A percentile compares a stretch with the other conserved stretches of the same genome.
phyloP scores from a whole-genome alignment of 352 stramenopile genomes.

The Globisporangium recalcitrans region DNA sequence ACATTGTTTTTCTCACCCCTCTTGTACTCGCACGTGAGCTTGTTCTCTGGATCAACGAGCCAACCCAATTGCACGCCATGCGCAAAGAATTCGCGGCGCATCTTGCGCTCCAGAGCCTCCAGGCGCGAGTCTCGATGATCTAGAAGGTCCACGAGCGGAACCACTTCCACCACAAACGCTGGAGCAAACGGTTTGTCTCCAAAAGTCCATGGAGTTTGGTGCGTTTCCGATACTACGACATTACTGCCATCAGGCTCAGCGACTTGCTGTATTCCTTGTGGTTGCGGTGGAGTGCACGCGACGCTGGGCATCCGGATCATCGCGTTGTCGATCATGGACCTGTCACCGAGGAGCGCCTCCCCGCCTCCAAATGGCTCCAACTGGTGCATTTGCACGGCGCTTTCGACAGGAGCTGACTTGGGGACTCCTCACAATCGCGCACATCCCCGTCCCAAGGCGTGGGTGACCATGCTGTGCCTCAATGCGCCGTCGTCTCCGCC shows the following conservation, averaged over 20 bases:
- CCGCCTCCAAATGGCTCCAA: too few relatives aligned
- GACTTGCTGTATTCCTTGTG: background rate
- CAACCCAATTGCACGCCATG: background rate
- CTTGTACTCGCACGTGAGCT: background rate
- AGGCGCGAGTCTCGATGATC: background rate
- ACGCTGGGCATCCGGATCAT: background rate
- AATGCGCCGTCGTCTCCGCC: background rate
- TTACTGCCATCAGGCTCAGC: background rate
- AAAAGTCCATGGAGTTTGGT: background rate
- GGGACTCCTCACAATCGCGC: too few relatives aligned
- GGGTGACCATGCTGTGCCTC: conserved; percentile 8
- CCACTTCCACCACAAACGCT: background rate
- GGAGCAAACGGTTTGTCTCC: background rate
- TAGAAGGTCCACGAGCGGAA: background rate
- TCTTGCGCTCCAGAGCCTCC: background rate
- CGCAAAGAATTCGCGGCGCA: background rate
- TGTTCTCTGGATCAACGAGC: background rate
- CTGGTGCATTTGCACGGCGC: too few relatives aligned
- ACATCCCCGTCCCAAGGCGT: too few relatives aligned
- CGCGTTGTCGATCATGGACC: background rate
- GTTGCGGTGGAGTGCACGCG: background rate
- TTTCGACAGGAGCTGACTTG: too few relatives aligned
- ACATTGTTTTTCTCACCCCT: background rate
- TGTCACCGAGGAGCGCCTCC: background rate
- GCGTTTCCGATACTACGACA: background rate